Base-by-base conservation (phyloP, 495 filamentous ascomycete species). In the Podospora tetraspora region DNA sequence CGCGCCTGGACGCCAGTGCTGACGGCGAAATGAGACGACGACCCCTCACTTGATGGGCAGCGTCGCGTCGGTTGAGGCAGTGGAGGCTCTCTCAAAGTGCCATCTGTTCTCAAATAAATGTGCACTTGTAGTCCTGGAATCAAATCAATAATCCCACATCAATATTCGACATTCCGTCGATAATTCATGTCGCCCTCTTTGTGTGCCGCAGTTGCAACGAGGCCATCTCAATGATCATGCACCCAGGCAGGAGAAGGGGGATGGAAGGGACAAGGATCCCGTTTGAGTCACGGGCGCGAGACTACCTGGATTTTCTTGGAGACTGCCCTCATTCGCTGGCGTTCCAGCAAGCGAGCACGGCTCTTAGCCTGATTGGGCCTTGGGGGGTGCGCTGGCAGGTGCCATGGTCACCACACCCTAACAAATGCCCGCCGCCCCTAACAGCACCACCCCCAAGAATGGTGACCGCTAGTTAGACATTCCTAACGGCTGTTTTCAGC, bases 281-380 rank as follows among this genome's bases (percentile, higher is more conserved):
- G 62, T 70, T 71, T 64, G 69, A 69, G 62, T 74, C 72, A 64
- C 64, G 67, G 25, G 68, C 63, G 64, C 64, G 63, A 57, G 70
- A 70, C 70, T 66, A 24, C 70, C 61, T 58, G n/a, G 68, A 24
- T 70, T 68, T 72, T 69, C 34, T 23, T 6, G 68, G 29, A 58
- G 23, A n/a, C 21, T 7, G 19, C 22, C 13, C 32, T 67, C 52
- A 75, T 79, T 78, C 75, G 77, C 57, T 60, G 16, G 30, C 11
- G 34, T 11, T 23, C 32, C 34, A 34, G n/a, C 13, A 72, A 67
- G 62, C 65, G 60, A 68, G 69, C 61, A 73, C 68, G 66, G 57
- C 65, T 67, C 67, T 66, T 73, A 71, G 72, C 75, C 73, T 67
- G 60, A 71, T 78, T 73, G 63, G 67, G 68, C 62, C n/a, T 23